A percentile compares a stretch with the other conserved stretches of the same genome.
These are phyloP conservation scores for Plasmodium billcollinsi DNA, from an alignment of 169 alveolate species.

Conservation along the genomic window DNA sequence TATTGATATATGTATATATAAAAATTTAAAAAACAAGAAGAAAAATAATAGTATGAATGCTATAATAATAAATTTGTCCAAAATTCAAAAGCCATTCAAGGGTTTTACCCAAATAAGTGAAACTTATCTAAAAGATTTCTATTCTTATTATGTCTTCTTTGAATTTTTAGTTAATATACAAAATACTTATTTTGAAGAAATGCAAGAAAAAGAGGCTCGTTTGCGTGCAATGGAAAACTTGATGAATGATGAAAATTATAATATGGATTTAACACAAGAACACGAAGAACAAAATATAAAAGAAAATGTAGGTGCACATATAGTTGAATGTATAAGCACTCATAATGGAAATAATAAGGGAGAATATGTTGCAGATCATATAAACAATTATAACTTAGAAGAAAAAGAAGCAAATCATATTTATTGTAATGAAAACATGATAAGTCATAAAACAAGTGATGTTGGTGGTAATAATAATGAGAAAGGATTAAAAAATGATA, in stretches of 20 bases:
- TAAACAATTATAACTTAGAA: neutral
- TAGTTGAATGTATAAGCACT: neutral
- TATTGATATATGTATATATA: conserved; percentile 65
- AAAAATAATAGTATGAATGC: conserved; percentile 70
- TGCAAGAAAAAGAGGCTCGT: neutral
- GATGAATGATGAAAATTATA: neutral
- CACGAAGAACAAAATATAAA: neutral
- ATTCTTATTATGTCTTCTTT: conserved; percentile 42
- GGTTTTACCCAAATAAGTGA: conserved; percentile 67
- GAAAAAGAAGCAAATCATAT: neutral
- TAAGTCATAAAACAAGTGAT: neutral
- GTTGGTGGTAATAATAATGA: too few relatives aligned
- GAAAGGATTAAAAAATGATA: neutral
- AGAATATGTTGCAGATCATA: neutral
- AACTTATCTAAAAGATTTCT: conserved; percentile 37
- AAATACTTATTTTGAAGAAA: conserved; percentile 13
- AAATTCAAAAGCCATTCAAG: conserved; percentile 52
- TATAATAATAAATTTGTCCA: conserved; percentile 60
- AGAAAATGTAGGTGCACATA: neutral
- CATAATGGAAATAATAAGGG: neutral
- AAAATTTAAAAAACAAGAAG: conserved; percentile 72
- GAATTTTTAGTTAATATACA: conserved; percentile 71
- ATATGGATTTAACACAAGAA: neutral
- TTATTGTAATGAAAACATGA: neutral
- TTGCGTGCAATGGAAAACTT: neutral